These are phyloP conservation scores for Stropharia rugosoannulata DNA, from an alignment of 768 basidiomycete genomes.

Conservation along the genomic window DNA sequence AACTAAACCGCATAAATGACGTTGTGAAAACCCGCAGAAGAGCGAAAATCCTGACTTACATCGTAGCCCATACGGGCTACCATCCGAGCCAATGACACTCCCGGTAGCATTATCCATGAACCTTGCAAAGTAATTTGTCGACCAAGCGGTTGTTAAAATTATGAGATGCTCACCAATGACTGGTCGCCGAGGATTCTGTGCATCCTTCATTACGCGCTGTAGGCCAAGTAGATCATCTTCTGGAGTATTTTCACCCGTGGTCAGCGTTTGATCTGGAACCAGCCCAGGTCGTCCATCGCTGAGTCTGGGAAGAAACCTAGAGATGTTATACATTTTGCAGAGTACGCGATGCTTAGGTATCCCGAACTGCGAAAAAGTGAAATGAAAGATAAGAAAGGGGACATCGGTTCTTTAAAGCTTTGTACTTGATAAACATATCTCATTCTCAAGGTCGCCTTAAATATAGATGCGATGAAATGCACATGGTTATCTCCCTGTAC, in stretches of 20 bases:
- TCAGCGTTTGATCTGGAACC: neutral
- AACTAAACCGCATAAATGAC: slow-evolving; percentile 10
- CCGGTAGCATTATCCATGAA: slow-evolving; percentile 22
- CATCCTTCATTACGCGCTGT: slow-evolving; percentile 17
- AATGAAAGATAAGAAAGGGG: neutral
- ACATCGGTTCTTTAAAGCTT: neutral
- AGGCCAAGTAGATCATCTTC: slow-evolving; percentile 14
- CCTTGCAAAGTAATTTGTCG: slow-evolving; percentile 4
- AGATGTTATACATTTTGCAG: slow-evolving; percentile 7
- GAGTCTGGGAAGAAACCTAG: slow-evolving; percentile 4
- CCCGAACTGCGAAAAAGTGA: neutral
- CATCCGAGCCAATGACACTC: slow-evolving; percentile 16
- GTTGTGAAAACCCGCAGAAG: neutral
- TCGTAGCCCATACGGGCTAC: slow-evolving; percentile 20
- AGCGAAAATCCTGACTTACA: slow-evolving; percentile 3
- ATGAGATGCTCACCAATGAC: slow-evolving; percentile 14
- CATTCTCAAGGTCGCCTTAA: neutral
- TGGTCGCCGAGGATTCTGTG: slow-evolving; percentile 14
- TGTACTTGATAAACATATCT: neutral
- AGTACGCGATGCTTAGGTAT: neutral
- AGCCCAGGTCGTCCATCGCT: neutral
- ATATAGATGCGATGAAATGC: neutral
- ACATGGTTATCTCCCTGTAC: neutral
- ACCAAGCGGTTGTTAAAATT: neutral
- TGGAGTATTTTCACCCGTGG: neutral